These are phyloP conservation scores for Trametes hirsuta DNA, from an alignment of 1,284 basidiomycete genomes.

Conservation along the genomic window DNA sequence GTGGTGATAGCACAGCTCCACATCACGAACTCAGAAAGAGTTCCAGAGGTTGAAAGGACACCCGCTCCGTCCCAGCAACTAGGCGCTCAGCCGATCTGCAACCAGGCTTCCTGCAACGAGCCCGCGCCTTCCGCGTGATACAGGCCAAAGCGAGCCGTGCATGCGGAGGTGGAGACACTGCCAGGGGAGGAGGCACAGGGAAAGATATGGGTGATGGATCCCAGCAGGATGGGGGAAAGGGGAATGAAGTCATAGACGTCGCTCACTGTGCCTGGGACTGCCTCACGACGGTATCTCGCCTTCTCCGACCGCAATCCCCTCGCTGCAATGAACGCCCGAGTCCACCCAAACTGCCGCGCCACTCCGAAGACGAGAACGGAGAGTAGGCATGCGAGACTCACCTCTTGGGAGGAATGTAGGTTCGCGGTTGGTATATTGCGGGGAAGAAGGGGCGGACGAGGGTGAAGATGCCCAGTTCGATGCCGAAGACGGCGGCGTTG, in stretches of 20 bases:
- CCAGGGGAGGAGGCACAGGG: too few species aligned
- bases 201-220: too few species aligned
- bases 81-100: too few species aligned
- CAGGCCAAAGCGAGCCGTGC: too few species aligned
- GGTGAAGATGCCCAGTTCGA: slow-evolving; percentile 73
- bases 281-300: neutral
- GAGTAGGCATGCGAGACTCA: slow-evolving; percentile 34
- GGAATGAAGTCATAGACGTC: neutral
- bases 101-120: too few species aligned
- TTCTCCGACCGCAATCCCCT: neutral
- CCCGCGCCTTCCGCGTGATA: too few species aligned
- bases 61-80: too few species aligned
- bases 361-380: neutral
- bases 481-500: slow-evolving; percentile 68
- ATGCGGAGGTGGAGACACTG: too few species aligned
- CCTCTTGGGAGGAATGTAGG: slow-evolving; percentile 55
- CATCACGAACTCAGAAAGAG: too few species aligned
- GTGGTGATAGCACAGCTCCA: too few species aligned
- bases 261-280: neutral
- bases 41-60: too few species aligned
- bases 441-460: slow-evolving; percentile 72
- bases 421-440: slow-evolving; percentile 81
- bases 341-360: neutral
- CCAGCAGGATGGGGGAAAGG: neutral
- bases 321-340: too few species aligned